A percentile compares a stretch with the other conserved stretches of the same genome.
Conservation (phyloP, 164 flowering plant species). For the Annona cherimola region DNA sequence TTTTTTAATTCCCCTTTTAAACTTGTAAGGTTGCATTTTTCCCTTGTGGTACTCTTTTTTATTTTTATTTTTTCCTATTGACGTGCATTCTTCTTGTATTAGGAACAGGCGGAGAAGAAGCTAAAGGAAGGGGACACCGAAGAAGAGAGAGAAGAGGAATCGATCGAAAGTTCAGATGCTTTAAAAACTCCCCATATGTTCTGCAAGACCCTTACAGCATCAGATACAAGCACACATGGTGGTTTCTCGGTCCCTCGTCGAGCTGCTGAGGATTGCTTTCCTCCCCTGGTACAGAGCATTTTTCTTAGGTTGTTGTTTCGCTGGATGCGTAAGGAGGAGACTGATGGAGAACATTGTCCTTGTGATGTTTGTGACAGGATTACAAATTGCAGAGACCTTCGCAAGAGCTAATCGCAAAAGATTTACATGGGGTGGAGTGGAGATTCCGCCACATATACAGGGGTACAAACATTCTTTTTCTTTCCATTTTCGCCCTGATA, state of each 20-base stretch:
- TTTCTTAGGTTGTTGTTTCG: neutral
- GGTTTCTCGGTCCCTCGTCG: conserved; percentile 98
- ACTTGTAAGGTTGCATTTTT: neutral
- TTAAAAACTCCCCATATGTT: conserved; percentile 88
- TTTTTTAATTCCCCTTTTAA: neutral
- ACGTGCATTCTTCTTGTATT: neutral
- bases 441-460: conserved; percentile 89
- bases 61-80: neutral
- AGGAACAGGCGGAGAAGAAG: conserved; percentile 48
- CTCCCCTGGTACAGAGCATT: conserved; percentile 65
- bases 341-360: neutral
- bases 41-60: neutral
- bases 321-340: neutral
- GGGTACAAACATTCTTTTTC: conserved; percentile 35
- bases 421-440: conserved; percentile 90
- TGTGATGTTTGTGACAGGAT: conserved; percentile 43
- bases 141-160: conserved; percentile 44
- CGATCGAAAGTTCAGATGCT: conserved; percentile 37
- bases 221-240: conserved; percentile 99
- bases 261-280: conserved; percentile 98
- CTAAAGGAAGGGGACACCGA: conserved; percentile 43
- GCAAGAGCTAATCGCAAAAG: conserved; percentile 95
- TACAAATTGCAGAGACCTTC: conserved; percentile 93
- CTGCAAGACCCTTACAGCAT: conserved; percentile 97
- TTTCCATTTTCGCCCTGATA: neutral